These are phyloP conservation scores for barley (Hordeum vulgare) DNA, from an alignment of 176 grass and related monocot species.

Conservation along the genomic window DNA sequence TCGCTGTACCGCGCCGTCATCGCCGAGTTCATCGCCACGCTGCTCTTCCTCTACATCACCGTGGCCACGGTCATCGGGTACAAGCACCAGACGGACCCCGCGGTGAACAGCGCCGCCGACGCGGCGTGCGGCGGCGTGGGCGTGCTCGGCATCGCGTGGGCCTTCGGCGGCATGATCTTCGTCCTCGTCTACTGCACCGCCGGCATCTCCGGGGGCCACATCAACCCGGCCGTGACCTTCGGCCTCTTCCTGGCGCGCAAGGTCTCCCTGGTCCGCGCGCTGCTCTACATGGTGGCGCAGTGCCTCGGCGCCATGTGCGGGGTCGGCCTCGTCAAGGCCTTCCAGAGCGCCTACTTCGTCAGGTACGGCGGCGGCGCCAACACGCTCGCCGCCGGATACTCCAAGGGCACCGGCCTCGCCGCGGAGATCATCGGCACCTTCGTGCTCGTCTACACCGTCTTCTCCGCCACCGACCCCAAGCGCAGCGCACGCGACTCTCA, in stretches of 20 bases:
- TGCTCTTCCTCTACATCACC: conserved; percentile 89
- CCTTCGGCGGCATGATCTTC: conserved; percentile 99
- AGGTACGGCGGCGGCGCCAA: conserved; percentile 84
- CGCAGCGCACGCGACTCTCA: conserved; percentile 97
- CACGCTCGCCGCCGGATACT: conserved; percentile 54
- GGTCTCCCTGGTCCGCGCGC: conserved; percentile 78
- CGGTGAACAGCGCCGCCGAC: background rate
- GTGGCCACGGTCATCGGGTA: conserved; percentile 88
- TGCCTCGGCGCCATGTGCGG: conserved; percentile 94
- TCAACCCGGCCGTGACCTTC: conserved; percentile 93
- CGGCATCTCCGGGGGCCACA: conserved; percentile 90
- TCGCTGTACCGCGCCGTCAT: conserved; percentile 85
- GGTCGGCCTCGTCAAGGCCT: conserved; percentile 72
- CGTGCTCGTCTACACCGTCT: conserved; percentile 98
- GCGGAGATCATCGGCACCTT: conserved; percentile 99
- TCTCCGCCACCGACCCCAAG: conserved; percentile 99
- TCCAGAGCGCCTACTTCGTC: conserved; percentile 80
- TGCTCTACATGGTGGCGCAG: conserved; percentile 89
- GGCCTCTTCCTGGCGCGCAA: conserved; percentile 79
- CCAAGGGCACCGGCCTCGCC: conserved; percentile 73
- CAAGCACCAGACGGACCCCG: conserved; percentile 46
- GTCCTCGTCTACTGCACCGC: conserved; percentile 99
- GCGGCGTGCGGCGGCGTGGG: conserved; percentile 70
- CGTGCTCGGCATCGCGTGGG: conserved; percentile 90
- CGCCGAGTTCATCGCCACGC: conserved; percentile 88